Evolutionary conservation across 2,329 filamentous ascomycete genomes (phyloP), one percentile per base, ranked within the genome.

Genomic region (Escovopsis weberi): DNA sequence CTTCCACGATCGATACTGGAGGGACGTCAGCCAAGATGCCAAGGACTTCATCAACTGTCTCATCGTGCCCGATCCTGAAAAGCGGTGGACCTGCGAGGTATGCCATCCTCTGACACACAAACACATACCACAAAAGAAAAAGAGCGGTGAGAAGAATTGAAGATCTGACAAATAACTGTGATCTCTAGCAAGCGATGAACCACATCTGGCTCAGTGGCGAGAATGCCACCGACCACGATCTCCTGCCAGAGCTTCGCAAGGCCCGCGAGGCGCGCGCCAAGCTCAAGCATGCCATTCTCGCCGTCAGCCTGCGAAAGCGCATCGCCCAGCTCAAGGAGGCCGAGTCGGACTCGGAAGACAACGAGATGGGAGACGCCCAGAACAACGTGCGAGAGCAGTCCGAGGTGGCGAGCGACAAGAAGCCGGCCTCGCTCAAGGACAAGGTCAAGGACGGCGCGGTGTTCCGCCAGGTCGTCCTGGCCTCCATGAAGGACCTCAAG

Each of bases 1-100:
- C 42, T 98, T 96, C 75, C 91, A 98, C 61, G 88, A 95, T 59
- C 79, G 89, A 44, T 98, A 96, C 67, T 98, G 91, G 91, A 91
- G 87, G 60, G 91, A 95, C 53, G 91, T 98, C 55, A 95, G 88
- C 59, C 72, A 83, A 40, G 88, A 96, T 52, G 91, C 88, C 51
- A 98, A 96, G 67, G 79, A 89, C 51, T 98, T 98, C 60, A 96
- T 98, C 64, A 67, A 82, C 47, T 68, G 70, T 44, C 73, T 98
- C 26, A 74, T 98, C 45, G 80, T 89, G 52, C 79, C 87, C 4
- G 74, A 85, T 51, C 82, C 87, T 2, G 73, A 79, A 39, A 74
- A 83, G 53, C 80, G 93, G 53, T 80, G 78, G 54, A 82, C 82
- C 2, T 94, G 85, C 55, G 72, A 82, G 63, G 82, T 85, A 70